Percentiles rank a stretch among this genome's conserved stretches.
These are phyloP conservation scores for Termitomyces sp. DNA, from an alignment of 768 basidiomycete species.

Conservation along the genomic window DNA sequence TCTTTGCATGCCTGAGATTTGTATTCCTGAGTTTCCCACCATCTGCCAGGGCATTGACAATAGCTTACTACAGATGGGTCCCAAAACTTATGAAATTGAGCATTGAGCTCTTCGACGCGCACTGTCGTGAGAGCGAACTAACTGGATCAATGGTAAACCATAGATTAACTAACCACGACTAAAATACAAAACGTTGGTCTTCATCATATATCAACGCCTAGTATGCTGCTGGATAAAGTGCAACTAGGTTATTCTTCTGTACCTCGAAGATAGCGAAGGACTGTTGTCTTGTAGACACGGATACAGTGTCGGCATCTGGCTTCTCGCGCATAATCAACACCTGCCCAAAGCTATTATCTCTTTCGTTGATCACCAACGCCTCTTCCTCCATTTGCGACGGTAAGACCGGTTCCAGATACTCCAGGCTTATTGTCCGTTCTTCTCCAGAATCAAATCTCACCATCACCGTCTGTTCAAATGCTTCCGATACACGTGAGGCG, in stretches of 20 bases:
- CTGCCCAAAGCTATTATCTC: conserved; percentile 18
- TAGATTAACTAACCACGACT: not conserved
- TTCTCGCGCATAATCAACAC: conserved; percentile 40
- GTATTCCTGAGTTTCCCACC: too few relatives aligned
- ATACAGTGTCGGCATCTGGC: conserved; percentile 25
- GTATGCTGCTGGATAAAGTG: conserved; percentile 19
- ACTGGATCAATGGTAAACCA: too few relatives aligned
- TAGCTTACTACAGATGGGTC: too few relatives aligned
- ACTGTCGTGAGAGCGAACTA: too few relatives aligned
- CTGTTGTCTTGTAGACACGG: conserved; percentile 30
- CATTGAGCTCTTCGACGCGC: too few relatives aligned
- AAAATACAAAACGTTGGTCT: not conserved
- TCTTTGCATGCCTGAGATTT: too few relatives aligned
- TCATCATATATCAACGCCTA: not conserved
- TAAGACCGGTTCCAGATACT: conserved; percentile 34
- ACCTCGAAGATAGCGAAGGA: conserved; percentile 30
- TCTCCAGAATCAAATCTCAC: conserved; percentile 25
- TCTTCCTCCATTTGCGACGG: conserved; percentile 36
- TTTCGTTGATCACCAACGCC: conserved; percentile 31
- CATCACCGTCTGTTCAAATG: conserved; percentile 18
- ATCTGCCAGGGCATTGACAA: too few relatives aligned
- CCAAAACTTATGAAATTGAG: too few relatives aligned
- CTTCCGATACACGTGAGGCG: conserved; percentile 20
- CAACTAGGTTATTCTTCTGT: conserved; percentile 26
- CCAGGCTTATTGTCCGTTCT: conserved; percentile 30